Evolutionary conservation across 148 eudicot genomes (phyloP), one percentile per base, ranked within the genome.

Genomic region (Fagopyrum tataricum): DNA sequence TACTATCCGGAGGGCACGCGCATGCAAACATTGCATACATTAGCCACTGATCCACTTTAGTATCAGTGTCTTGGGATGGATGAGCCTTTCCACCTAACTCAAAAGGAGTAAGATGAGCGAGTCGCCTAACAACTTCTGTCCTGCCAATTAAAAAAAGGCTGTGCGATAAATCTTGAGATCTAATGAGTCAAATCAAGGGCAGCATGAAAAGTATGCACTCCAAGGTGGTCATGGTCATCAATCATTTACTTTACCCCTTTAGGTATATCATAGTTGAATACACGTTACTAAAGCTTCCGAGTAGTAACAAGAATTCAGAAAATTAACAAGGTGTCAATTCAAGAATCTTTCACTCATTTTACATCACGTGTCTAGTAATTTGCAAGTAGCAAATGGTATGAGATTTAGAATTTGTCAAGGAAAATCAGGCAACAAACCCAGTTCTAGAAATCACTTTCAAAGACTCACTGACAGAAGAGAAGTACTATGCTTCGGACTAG

Each of bases 1-100:
- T 83, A 74, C 82, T 76, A 74, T 85, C 89, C 46, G 90, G 92
- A 72, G 97, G 96, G 74, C 99, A 92, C 41, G 99, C 89, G 78
- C 97, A 92, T 72, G 97, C 99, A 85, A 95, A 92, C 86, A 92
- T 90, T 37, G 97, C 97, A 81, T 95, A 95, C 94, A 95, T 90
- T 75, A 92, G 92, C 99, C 99, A 95, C 77, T 91, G 99, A 78
- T 95, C 99, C 82, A 92, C 84, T 82, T 90, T 95, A 78, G 75
- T 92, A 74, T 95, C 99, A 11, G 88, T 77, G 73, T 92, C 99
- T 80, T 88, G 96, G 52, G 93, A 82, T 78, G 84, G 99, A 77
- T 84, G 79, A 80, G 93, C 93, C 83, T 90, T 95, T 53, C 97
- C 99, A 31, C 99, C 99, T 77, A 95, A 85, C 81, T 95, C 99